Base-by-base conservation (phyloP, 1,284 basidiomycete genomes). In the Thecaphora thlaspeos region DNA sequence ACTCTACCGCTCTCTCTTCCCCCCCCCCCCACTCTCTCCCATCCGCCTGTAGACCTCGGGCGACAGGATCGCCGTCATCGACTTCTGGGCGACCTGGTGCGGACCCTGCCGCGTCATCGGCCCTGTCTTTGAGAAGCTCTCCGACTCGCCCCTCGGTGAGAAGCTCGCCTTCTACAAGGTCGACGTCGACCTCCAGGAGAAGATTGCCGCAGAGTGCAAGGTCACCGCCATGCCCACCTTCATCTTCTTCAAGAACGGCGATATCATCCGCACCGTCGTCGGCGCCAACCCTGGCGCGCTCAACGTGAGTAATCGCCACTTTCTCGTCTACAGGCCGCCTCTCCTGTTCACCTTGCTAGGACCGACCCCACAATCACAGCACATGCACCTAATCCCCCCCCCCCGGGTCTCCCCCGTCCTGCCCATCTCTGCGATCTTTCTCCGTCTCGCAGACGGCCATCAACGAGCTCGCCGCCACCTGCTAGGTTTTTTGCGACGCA, bases 151-250 rank as follows among this genome's bases (percentile, higher is more conserved):
- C 22, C 58, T 50, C 21, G 56, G 57, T 46, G 68, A 73, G 23
- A 68, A 68, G 61, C 83, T 89, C 79, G 81, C 80, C 50, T 88
- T 87, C 80, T 89, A 86, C 83, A 91, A 91, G 81, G 87, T 92
- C 68, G 76, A 78, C 57, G 76, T 78, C 40, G 76, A 78, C 51
- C 60, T 61, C 23, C 73, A 75, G 57, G 58, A 60, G 41, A 79
- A 83, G 60, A 79, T 84, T 61, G 80, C 82, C 9, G 78, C 84
- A 71, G 87, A 87, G 78, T 84, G 87, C 52, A 85, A 84, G 47
- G 84, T 95, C 79, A 84, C 84, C 70, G 87, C 87, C 79, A 87
- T 90, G 85, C 89, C 89, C 17, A 89, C 88, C 3, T 90, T 90
- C 81, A 80, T 84, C 51, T 81, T 84, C 32, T 89, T 85, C 83